These are phyloP conservation scores for Sarocladium oryzae DNA, from an alignment of 2,329 filamentous ascomycete species.

Conservation along the genomic window DNA sequence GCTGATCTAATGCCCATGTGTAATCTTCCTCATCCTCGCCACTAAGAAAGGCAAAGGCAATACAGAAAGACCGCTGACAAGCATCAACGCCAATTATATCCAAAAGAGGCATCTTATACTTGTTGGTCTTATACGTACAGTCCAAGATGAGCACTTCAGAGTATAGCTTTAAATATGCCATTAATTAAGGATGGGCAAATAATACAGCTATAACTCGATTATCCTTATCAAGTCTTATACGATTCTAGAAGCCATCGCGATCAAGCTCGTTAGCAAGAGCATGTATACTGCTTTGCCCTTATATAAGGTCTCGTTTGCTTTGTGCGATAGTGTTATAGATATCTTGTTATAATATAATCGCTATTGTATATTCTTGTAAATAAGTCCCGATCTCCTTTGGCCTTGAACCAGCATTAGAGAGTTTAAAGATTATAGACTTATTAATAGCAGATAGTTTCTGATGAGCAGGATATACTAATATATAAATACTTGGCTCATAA, in stretches of 20 bases:
- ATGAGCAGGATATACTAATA: not conserved
- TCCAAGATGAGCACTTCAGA: slow-evolving; percentile 16
- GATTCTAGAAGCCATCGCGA: slow-evolving; percentile 16
- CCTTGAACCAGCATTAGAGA: slow-evolving; percentile 12
- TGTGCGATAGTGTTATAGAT: slow-evolving; percentile 17
- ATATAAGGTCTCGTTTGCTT: slow-evolving; percentile 8
- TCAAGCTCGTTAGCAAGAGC: slow-evolving; percentile 17
- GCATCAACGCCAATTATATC: slow-evolving; percentile 17
- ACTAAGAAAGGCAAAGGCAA: slow-evolving; percentile 17
- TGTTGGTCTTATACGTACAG: slow-evolving; percentile 19
- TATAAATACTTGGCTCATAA: not conserved
- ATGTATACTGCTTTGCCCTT: slow-evolving; percentile 17
- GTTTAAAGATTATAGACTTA: slow-evolving; percentile 6
- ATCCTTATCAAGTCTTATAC: slow-evolving; percentile 13
- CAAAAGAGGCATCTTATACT: slow-evolving; percentile 16
- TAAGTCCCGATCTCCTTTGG: slow-evolving; percentile 14
- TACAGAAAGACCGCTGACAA: slow-evolving; percentile 16
- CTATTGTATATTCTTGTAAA: not conserved
- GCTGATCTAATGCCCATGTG: slow-evolving; percentile 15
- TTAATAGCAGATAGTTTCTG: not conserved
- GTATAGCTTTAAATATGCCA: slow-evolving; percentile 16
- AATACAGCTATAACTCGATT: slow-evolving; percentile 16
- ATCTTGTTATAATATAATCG: slow-evolving; percentile 15
- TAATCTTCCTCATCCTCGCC: slow-evolving; percentile 16
- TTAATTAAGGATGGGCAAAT: slow-evolving; percentile 18